phyloP scores from a whole-genome alignment of 192 early-diverging fungal species.

The Pecoramyces ruminantium region DNA sequence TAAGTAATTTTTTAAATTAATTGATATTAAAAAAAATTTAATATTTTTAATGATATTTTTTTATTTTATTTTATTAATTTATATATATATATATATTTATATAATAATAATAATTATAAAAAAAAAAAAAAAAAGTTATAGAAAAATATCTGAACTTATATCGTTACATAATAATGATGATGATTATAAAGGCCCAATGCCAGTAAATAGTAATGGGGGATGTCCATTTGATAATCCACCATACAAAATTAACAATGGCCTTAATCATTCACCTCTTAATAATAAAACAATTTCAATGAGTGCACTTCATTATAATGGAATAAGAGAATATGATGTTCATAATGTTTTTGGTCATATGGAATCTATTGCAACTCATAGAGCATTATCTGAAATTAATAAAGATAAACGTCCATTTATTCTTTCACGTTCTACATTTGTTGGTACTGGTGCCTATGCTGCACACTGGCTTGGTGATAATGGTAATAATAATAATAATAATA shows the following conservation, averaged over 20 bases:
- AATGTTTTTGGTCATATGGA: slow-evolving; percentile 49
- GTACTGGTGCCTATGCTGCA: slow-evolving; percentile 18
- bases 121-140: neutral
- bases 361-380: slow-evolving; percentile 20
- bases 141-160: neutral
- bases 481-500: neutral
- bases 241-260: slow-evolving; percentile 27
- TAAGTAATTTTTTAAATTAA: too few relatives aligned
- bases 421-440: slow-evolving; percentile 43
- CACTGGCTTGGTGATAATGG: slow-evolving; percentile 44
- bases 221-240: slow-evolving; percentile 6
- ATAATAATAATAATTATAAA: too few relatives aligned
- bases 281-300: slow-evolving; percentile 24
- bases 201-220: neutral
- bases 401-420: slow-evolving; percentile 38
- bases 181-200: neutral
- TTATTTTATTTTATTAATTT: too few relatives aligned
- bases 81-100: neutral
- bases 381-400: slow-evolving; percentile 15
- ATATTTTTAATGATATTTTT: too few relatives aligned
- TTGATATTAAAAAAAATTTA: too few relatives aligned
- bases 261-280: slow-evolving; percentile 14
- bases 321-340: slow-evolving; percentile 30
- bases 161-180: neutral
- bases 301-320: slow-evolving; percentile 25